phyloP scores from a whole-genome alignment of 177 flowering plant species.

The Telopea speciosissima region DNA sequence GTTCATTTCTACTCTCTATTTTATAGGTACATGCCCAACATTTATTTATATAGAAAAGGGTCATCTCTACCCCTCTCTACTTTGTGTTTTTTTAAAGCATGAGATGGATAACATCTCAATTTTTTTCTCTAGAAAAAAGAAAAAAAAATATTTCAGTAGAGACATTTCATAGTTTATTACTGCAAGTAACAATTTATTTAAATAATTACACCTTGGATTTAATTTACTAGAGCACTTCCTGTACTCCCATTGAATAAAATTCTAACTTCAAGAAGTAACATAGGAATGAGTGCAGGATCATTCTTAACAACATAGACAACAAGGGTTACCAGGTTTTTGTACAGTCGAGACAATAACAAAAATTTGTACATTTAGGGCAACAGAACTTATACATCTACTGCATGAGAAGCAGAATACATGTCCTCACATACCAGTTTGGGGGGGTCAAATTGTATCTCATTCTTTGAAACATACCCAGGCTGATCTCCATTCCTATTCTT shows the following conservation, averaged over 20 bases:
- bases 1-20: too few species aligned
- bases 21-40: too few species aligned
- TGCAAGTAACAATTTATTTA: background rate
- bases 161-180: background rate
- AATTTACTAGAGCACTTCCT: background rate
- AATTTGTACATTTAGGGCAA: conserved; percentile 12
- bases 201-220: background rate
- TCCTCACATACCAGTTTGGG: too few species aligned
- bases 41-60: too few species aligned
- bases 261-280: background rate
- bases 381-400: conserved; percentile 10
- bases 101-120: too few species aligned
- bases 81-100: too few species aligned
- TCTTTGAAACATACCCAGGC: too few species aligned
- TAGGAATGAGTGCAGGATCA: conserved; percentile 4
- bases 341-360: conserved; percentile 12
- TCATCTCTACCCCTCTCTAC: too few species aligned
- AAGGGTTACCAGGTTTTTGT: conserved; percentile 15
- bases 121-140: background rate
- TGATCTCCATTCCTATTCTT: too few species aligned
- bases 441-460: too few species aligned
- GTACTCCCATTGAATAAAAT: background rate
- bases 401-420: background rate
- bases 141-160: background rate
- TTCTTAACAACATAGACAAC: conserved; percentile 5